Evolutionary conservation across 352 stramenopile genomes (phyloP).

Genomic region (Phytophthora citrophthora): DNA sequence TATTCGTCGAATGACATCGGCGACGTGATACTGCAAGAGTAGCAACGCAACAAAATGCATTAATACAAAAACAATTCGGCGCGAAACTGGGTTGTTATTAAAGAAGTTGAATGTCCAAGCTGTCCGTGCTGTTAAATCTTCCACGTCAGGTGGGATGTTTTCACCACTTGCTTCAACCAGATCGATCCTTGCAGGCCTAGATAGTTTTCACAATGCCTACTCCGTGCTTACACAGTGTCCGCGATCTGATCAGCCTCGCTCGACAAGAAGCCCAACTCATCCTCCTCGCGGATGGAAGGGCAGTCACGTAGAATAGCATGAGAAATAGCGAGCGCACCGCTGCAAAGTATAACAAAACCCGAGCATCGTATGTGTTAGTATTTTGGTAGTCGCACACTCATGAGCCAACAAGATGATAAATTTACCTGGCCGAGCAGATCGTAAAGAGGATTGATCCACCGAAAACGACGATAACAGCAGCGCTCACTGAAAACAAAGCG

Average conservation of each 20-base stretch:
- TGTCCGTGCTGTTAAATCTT: slow-evolving; percentile 7
- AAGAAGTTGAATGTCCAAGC: slow-evolving; percentile 11
- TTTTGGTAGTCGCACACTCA: neutral
- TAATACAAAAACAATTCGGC: neutral
- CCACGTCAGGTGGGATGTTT: neutral
- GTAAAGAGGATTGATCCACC: slow-evolving; percentile 89
- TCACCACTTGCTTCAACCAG: slow-evolving; percentile 13
- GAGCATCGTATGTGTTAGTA: neutral
- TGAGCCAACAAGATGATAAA: neutral
- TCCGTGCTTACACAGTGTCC: slow-evolving; percentile 63
- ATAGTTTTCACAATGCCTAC: slow-evolving; percentile 14
- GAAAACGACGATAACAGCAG: slow-evolving; percentile 82
- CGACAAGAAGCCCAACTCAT: slow-evolving; percentile 83
- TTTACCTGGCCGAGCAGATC: slow-evolving; percentile 83
- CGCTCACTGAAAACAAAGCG: slow-evolving; percentile 52
- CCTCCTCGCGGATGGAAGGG: slow-evolving; percentile 73
- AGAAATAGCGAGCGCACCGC: slow-evolving; percentile 73
- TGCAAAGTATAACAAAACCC: slow-evolving; percentile 23
- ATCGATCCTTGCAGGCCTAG: slow-evolving; percentile 25
- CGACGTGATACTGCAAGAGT: no score
- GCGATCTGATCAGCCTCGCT: slow-evolving; percentile 70
- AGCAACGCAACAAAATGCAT: no score
- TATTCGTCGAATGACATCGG: no score
- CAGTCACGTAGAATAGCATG: slow-evolving; percentile 85
- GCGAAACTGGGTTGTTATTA: slow-evolving; percentile 15